Conservation (phyloP, 192 early-diverging fungal species). For the Rhizophlyctis rosea region DNA sequence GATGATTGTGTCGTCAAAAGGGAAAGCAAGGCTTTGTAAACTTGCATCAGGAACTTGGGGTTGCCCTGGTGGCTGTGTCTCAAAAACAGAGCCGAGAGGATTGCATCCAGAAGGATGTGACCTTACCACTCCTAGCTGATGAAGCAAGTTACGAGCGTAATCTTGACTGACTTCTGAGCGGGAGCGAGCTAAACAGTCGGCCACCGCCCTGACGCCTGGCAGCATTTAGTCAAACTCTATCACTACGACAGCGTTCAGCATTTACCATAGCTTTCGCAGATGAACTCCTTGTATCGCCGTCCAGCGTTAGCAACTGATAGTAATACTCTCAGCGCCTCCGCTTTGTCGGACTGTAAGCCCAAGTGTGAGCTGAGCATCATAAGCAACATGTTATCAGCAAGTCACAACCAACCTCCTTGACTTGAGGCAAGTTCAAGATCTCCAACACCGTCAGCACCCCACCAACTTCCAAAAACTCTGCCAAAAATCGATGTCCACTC, state of each 20-base stretch:
- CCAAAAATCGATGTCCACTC: conserved; percentile 54
- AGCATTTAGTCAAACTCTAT: neutral
- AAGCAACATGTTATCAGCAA: no score
- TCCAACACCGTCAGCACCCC: conserved; percentile 60
- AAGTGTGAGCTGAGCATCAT: no score
- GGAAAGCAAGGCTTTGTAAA: conserved; percentile 57
- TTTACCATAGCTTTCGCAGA: conserved; percentile 61
- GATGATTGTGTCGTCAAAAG: conserved; percentile 47
- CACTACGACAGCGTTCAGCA: neutral
- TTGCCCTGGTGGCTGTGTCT: conserved; percentile 45
- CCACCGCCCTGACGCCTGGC: conserved; percentile 47
- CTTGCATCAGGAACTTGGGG: conserved; percentile 61
- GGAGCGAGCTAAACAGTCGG: conserved; percentile 57
- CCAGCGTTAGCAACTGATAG: conserved; percentile 51
- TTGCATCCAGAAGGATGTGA: neutral
- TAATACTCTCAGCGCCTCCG: conserved; percentile 50
- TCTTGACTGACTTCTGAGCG: conserved; percentile 57
- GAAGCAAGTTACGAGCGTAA: conserved; percentile 52
- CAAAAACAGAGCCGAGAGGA: neutral
- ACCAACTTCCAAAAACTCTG: conserved; percentile 65
- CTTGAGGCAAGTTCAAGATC: conserved; percentile 52
- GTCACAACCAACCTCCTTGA: conserved; percentile 59
- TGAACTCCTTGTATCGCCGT: conserved; percentile 61
- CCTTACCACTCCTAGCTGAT: conserved; percentile 50
- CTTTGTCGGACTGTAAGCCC: conserved; percentile 44